These are phyloP conservation scores for Spathaspora girioi DNA, from an alignment of 805 yeast species.

Conservation along the genomic window DNA sequence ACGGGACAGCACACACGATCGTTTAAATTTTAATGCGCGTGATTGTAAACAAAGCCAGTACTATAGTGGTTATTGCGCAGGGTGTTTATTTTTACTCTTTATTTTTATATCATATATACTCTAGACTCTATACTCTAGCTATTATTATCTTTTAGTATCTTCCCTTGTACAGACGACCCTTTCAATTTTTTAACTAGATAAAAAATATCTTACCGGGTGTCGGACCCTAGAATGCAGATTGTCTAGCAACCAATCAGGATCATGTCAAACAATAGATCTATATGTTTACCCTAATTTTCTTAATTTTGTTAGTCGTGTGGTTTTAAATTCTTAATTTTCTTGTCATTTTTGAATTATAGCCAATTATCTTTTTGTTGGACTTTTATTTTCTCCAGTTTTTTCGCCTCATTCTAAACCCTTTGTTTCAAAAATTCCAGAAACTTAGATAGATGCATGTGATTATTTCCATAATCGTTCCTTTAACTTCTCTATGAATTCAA, in stretches of 20 bases:
- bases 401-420: no score
- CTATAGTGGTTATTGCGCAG: no score
- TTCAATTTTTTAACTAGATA: no score
- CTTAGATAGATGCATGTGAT: no score
- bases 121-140: no score
- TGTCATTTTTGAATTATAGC: not conserved
- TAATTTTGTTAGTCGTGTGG: not conserved
- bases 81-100: no score
- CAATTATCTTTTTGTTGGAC: not conserved
- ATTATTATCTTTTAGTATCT: not conserved
- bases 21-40: not conserved
- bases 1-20: not conserved
- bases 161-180: not conserved
- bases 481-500: constrained; percentile 51
- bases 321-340: not conserved
- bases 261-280: no score
- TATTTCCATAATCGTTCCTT: constrained; percentile 40
- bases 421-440: no score
- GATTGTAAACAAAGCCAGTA: not conserved
- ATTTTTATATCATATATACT: not conserved
- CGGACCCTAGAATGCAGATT: no score
- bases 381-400: no score
- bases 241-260: not conserved
- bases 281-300: no score
- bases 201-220: no score